Percentiles rank a stretch among this genome's conserved stretches.
These are phyloP conservation scores for Biscogniauxia sp. DNA, from an alignment of 2,329 filamentous ascomycete species.

Conservation along the genomic window DNA sequence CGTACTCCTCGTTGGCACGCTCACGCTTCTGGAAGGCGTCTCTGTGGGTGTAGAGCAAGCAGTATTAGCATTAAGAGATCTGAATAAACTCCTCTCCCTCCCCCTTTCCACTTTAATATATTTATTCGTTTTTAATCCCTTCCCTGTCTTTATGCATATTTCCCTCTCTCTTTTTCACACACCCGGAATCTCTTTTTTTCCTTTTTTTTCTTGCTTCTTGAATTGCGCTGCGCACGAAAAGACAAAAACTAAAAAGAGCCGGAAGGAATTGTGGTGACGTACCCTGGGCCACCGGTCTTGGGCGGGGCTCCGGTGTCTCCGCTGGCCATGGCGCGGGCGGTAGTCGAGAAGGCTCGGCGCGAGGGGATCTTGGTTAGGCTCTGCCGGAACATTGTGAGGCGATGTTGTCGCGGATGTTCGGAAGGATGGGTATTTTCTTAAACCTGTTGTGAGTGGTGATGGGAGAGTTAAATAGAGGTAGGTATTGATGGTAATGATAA, in stretches of 20 bases:
- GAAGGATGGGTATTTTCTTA: constrained; percentile 19
- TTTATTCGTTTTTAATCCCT: constrained; percentile 3
- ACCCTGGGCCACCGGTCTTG: constrained; percentile 53
- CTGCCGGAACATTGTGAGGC: constrained; percentile 64
- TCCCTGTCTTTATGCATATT: too few relatives aligned
- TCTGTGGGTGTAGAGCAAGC: constrained; percentile 44
- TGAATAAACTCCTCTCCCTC: constrained; percentile 1
- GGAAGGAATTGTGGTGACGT: constrained; percentile 31
- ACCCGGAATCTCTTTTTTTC: background rate
- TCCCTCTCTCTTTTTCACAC: too few relatives aligned
- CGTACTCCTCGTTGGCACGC: constrained; percentile 78
- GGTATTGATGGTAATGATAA: too few relatives aligned
- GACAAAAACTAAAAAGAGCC: too few relatives aligned
- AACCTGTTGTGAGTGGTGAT: background rate
- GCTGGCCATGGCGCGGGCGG: constrained; percentile 61
- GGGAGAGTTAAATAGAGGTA: background rate
- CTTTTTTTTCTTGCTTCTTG: background rate
- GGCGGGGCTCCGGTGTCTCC: constrained; percentile 67
- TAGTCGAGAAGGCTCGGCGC: constrained; percentile 61
- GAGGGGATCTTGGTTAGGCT: constrained; percentile 53
- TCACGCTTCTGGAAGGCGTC: constrained; percentile 94
- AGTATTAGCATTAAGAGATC: background rate
- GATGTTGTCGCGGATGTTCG: constrained; percentile 9
- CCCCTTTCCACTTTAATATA: too few relatives aligned
- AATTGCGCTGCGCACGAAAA: too few relatives aligned